Base-by-base conservation (phyloP, 495 filamentous ascomycete genomes). In the Penicillium lagena region DNA sequence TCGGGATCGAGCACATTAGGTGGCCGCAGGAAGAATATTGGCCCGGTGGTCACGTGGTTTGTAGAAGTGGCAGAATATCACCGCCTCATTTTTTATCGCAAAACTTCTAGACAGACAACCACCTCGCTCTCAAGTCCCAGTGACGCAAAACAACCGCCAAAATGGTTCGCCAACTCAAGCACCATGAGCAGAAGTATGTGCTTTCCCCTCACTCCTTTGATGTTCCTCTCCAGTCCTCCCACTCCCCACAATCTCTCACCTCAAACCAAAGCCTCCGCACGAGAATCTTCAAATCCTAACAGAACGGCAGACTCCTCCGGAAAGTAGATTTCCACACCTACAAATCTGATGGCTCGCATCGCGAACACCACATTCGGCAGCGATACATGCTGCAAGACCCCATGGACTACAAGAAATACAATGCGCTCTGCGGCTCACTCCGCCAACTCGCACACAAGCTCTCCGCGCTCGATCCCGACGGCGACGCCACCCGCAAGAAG, bases 301-400 rank as follows among this genome's bases (percentile, higher is more conserved):
- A 39, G 47, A 29, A 12, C 29, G 12, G 33, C 56, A 78, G 73
- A 62, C 78, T 88, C 55, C 83, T 96, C 60, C 80, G 82, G 45
- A 98, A 97, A 71, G 89, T 94, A 64, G 89, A 98, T 66, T 93
- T 98, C 70, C 81, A 89, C 53, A 90, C 83, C 59, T 97, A 91
- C 75, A 89, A 89, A 68, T 82, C 82, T 57, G 91, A 98, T 70
- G 75, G 82, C 58, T 69, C 76, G 50, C 94, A 98, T 74, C 81
- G 90, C 63, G 85, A 85, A 59, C 78, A 88, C 50, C 73, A 79
- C 50, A 77, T 97, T 47, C 75, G 82, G 42, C 81, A 89, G 41
- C 84, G 90, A 47, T 98, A 98, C 64, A 78, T 82, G 66, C 89
- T 97, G 55, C 84, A 88, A 62, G 86, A 90, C 54, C 81, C 87